A percentile compares a stretch with the other conserved stretches of the same genome.
These are phyloP conservation scores for Sarocladium kiliense DNA, from an alignment of 2,329 filamentous ascomycete species.

Conservation along the genomic window DNA sequence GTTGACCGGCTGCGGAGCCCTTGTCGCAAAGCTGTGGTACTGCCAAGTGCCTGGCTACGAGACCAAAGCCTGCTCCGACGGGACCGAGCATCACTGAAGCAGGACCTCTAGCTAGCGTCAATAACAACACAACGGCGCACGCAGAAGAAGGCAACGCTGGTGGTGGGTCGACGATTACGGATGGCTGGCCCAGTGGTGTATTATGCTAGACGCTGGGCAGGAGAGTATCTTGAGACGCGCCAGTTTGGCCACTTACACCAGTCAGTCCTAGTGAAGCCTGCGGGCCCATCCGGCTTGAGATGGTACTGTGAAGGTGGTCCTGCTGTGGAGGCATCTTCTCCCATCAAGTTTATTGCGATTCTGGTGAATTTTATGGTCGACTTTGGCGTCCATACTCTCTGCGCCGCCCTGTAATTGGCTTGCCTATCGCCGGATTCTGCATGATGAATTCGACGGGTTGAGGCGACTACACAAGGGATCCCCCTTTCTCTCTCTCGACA, in stretches of 20 bases:
- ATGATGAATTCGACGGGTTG: too few relatives aligned
- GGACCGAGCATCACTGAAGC: neutral
- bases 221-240: neutral
- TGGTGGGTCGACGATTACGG: neutral
- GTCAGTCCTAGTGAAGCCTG: neutral
- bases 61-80: neutral
- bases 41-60: neutral
- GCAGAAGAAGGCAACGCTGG: neutral
- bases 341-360: neutral
- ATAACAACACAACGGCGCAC: neutral
- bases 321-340: neutral
- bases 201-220: neutral
- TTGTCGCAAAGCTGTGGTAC: constrained; percentile 5
- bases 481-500: too few relatives aligned
- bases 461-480: too few relatives aligned
- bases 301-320: neutral
- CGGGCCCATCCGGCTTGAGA: neutral
- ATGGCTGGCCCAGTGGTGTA: neutral
- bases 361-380: too few relatives aligned
- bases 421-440: too few relatives aligned
- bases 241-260: neutral
- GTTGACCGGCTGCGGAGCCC: constrained; percentile 8
- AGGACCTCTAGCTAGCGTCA: neutral
- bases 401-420: too few relatives aligned
- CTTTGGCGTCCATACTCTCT: too few relatives aligned